Base-by-base conservation (phyloP, 768 basidiomycete species). In the Kwoniella bestiolae region DNA sequence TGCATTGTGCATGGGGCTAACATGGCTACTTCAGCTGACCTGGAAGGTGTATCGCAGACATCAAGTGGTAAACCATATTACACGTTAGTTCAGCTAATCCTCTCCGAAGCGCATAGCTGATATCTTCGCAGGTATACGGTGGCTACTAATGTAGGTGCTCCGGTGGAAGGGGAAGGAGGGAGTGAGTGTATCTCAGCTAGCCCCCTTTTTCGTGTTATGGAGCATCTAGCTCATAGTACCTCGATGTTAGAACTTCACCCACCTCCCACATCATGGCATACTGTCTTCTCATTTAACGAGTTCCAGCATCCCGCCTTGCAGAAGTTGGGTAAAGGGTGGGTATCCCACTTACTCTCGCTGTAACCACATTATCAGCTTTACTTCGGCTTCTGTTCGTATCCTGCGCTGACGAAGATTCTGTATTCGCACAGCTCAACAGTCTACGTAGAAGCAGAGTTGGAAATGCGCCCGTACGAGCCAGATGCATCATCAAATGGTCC, bases 371-470 rank as follows among this genome's bases (percentile, higher is more conserved):
- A n/a, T n/a, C n/a, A n/a, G n/a, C n/a, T n/a, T n/a, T n/a, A n/a
- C n/a, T n/a, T n/a, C n/a, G n/a, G n/a, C n/a, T n/a, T n/a, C n/a
- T n/a, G n/a, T n/a, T n/a, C n/a, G n/a, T n/a, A n/a, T n/a, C n/a
- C n/a, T n/a, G n/a, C n/a, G n/a, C n/a, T n/a, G n/a, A n/a, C n/a
- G n/a, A n/a, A n/a, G n/a, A n/a, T n/a, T n/a, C n/a, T n/a, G n/a
- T n/a, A n/a, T n/a, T n/a, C n/a, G n/a, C n/a, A 7, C 50, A 73
- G 74, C 21, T 70, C 72, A 16, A 67, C 72, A 9, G 70, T 76
- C 31, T 73, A 69, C 60, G 72, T 76, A 29, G 74, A 76, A 58
- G 74, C 74, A 3, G 70, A 76, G 5, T 59, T 76, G 11, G 74
- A 76, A 49, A 73, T 73, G 72, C 38, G 70, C 5, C 59, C 68